phyloP scores from a whole-genome alignment of 495 filamentous ascomycete species.

The Lasiosphaeria miniovina region DNA sequence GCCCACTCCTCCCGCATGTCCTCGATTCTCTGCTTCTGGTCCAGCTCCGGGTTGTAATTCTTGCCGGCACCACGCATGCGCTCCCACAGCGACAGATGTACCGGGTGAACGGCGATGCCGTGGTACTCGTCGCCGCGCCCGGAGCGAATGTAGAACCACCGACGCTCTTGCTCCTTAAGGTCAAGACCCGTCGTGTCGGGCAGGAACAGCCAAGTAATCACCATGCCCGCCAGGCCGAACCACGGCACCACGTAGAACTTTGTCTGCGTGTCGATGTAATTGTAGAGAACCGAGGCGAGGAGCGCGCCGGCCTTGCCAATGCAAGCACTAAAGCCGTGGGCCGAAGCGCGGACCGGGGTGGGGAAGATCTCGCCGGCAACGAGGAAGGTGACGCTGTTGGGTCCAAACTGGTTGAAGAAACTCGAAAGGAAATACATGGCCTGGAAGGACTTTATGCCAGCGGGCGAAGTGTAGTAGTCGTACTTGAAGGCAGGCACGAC shows the following conservation, averaged over 20 bases:
- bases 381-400: slow-evolving; percentile 88
- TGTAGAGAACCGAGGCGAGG: slow-evolving; percentile 77
- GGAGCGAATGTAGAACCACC: slow-evolving; percentile 74
- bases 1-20: slow-evolving; percentile 61
- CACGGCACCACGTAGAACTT: slow-evolving; percentile 89
- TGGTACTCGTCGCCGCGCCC: slow-evolving; percentile 78
- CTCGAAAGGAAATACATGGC: slow-evolving; percentile 89
- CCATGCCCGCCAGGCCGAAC: slow-evolving; percentile 81
- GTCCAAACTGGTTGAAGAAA: slow-evolving; percentile 96
- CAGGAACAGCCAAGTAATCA: slow-evolving; percentile 76
- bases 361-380: slow-evolving; percentile 90
- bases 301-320: slow-evolving; percentile 82
- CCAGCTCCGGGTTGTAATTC: slow-evolving; percentile 72
- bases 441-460: slow-evolving; percentile 75
- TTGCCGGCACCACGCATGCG: slow-evolving; percentile 66
- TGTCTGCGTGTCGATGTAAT: slow-evolving; percentile 73
- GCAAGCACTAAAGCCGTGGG: slow-evolving; percentile 85
- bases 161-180: slow-evolving; percentile 89
- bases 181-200: slow-evolving; percentile 92
- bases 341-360: slow-evolving; percentile 82
- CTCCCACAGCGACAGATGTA: slow-evolving; percentile 82
- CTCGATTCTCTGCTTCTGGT: slow-evolving; percentile 74
- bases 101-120: slow-evolving; percentile 80
- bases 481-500: slow-evolving; percentile 80
- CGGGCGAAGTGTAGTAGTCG: slow-evolving; percentile 65